Conservation (phyloP, 345 rosid species). For the Trapa incisa region DNA sequence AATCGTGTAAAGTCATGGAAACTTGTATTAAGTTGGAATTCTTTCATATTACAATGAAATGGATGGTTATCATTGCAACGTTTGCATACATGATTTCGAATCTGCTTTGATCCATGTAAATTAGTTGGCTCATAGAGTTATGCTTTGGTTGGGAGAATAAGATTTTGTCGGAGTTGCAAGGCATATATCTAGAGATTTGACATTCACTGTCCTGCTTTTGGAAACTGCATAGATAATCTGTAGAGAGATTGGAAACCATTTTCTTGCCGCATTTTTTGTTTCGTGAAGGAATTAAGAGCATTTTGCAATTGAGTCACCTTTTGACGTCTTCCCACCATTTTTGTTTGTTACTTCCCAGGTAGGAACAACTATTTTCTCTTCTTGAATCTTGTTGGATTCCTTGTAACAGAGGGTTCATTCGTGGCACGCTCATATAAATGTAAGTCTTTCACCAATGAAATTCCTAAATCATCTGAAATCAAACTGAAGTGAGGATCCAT, state of each 20-base stretch:
- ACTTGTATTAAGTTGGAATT: no score
- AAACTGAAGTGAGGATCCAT: not conserved
- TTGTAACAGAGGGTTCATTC: constrained; percentile 38
- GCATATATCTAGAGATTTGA: constrained; percentile 40
- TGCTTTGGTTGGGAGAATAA: constrained; percentile 22
- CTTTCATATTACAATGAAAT: no score
- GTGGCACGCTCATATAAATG: constrained; percentile 26
- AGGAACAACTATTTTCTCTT: constrained; percentile 40
- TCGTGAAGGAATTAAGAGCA: not conserved
- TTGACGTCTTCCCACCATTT: not conserved
- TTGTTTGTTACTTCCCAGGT: constrained; percentile 22
- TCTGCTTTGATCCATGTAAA: not conserved
- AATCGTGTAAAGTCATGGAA: no score
- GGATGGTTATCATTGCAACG: no score
- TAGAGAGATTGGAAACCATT: not conserved
- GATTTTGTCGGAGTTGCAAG: constrained; percentile 46
- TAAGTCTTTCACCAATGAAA: constrained; percentile 16
- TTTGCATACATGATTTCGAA: not conserved
- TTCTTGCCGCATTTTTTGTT: not conserved
- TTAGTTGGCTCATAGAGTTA: constrained; percentile 13
- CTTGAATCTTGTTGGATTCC: constrained; percentile 41
- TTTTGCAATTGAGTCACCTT: not conserved
- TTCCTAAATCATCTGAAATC: not conserved
- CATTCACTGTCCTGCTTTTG: constrained; percentile 70
- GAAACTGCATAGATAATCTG: constrained; percentile 50